Percentiles rank a stretch among this genome's conserved stretches.
Evolutionary conservation across 176 grass and related monocot genomes (phyloP).

Genomic region (Avena atlantica): DNA sequence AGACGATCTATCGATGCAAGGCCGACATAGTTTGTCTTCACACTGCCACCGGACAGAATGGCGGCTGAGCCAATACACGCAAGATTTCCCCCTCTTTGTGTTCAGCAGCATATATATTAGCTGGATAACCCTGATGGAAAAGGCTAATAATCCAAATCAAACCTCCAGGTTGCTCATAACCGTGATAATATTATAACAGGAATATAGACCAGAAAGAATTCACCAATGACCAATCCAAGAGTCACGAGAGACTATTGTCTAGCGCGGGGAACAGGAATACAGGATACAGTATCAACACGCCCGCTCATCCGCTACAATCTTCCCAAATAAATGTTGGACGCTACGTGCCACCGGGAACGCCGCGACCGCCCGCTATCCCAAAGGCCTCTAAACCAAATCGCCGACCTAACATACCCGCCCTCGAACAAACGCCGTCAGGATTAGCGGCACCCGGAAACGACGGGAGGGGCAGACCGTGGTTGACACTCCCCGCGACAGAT

Average conservation of each 20-base stretch:
- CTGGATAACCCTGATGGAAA: neutral
- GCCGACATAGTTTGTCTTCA: too few species aligned
- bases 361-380: neutral
- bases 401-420: neutral
- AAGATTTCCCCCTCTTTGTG: neutral
- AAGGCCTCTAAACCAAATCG: neutral
- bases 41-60: neutral
- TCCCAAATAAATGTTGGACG: neutral
- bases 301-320: neutral
- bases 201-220: neutral
- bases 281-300: neutral
- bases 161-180: neutral
- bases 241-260: neutral
- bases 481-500: neutral
- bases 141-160: neutral
- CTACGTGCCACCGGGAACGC: neutral
- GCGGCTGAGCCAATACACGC: neutral
- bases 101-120: neutral
- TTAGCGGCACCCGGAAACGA: neutral
- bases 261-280: neutral
- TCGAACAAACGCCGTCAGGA: neutral
- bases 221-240: neutral
- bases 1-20: neutral
- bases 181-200: neutral
- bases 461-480: neutral